Conservation (phyloP, 257 asterid genomes). For the Ehretia macrophylla region DNA sequence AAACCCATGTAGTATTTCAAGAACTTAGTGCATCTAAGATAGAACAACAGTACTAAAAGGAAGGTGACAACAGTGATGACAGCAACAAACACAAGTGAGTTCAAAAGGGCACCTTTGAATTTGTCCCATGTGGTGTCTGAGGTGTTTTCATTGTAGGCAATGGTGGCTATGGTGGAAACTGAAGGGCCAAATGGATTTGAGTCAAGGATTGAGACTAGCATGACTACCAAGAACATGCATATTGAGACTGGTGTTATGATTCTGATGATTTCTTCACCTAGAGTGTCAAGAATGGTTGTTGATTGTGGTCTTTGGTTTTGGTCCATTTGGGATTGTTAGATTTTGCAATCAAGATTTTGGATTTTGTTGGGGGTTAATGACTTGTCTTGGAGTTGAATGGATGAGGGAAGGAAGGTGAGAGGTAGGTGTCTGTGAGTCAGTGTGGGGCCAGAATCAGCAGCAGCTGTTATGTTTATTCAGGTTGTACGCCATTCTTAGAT, state of each 20-base stretch:
- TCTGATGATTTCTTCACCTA: slow-evolving; percentile 91
- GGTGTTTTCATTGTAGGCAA: slow-evolving; percentile 65
- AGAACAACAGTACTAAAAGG: slow-evolving; percentile 77
- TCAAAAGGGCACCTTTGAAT: slow-evolving; percentile 90
- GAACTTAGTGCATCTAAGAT: slow-evolving; percentile 82
- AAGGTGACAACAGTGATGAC: slow-evolving; percentile 84
- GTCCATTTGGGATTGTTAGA: slow-evolving; percentile 52
- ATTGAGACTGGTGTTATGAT: slow-evolving; percentile 88
- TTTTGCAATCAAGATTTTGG: not conserved
- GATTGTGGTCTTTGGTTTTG: slow-evolving; percentile 35
- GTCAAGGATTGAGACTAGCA: slow-evolving; percentile 68
- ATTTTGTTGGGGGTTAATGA: too few relatives aligned
- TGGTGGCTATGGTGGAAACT: slow-evolving; percentile 61
- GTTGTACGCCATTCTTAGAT: too few relatives aligned
- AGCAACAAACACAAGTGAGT: slow-evolving; percentile 71
- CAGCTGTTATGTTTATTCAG: too few relatives aligned
- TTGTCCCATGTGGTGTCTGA: slow-evolving; percentile 92
- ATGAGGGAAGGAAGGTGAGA: too few relatives aligned
- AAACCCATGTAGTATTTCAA: slow-evolving; percentile 97
- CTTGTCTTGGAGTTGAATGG: too few relatives aligned
- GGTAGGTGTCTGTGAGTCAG: too few relatives aligned
- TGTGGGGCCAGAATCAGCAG: too few relatives aligned
- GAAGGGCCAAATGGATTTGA: slow-evolving; percentile 35
- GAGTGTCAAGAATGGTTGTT: slow-evolving; percentile 59
- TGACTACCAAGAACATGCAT: slow-evolving; percentile 81